These are phyloP conservation scores for Corylus avellana DNA, from an alignment of 306 rosid genomes.

Conservation along the genomic window DNA sequence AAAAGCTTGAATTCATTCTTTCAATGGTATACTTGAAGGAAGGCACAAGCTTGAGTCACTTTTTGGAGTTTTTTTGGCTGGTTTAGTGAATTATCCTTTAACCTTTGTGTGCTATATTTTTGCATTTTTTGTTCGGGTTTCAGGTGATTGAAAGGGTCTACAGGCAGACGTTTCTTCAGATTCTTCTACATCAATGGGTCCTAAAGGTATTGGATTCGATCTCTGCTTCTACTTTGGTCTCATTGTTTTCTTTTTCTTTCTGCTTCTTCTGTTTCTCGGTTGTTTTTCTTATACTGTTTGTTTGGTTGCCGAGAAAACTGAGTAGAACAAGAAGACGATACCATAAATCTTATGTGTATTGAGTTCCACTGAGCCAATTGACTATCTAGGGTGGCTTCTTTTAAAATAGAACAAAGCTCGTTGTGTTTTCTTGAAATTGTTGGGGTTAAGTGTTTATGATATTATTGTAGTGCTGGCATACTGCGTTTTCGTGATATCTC, in stretches of 20 bases:
- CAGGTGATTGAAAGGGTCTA: slow-evolving; percentile 16
- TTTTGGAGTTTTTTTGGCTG: not conserved
- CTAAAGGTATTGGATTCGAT: slow-evolving; percentile 47
- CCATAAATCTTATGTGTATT: not conserved
- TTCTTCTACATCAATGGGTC: slow-evolving; percentile 52
- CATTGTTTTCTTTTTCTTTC: not conserved
- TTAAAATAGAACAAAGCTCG: not conserved
- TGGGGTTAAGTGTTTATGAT: not conserved
- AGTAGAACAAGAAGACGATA: not conserved
- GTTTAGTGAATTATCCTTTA: not conserved
- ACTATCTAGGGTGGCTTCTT: not conserved
- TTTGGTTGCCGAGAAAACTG: slow-evolving; percentile 4
- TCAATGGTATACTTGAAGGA: not conserved
- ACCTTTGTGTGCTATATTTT: not conserved
- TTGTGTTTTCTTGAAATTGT: not conserved
- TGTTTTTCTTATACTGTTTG: not conserved
- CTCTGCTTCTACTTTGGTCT: not conserved
- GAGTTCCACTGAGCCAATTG: not conserved
- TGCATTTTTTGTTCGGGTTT: slow-evolving; percentile 16
- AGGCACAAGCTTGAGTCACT: not conserved
- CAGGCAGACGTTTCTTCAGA: slow-evolving; percentile 4
- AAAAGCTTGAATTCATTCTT: not conserved
- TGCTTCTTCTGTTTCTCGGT: not conserved
- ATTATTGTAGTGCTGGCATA: no score
- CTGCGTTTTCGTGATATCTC: not conserved